Percentiles rank a stretch among this genome's conserved stretches.
Evolutionary conservation across 2,329 filamentous ascomycete species (phyloP).

Genomic region (Fusarium verticillioides): DNA sequence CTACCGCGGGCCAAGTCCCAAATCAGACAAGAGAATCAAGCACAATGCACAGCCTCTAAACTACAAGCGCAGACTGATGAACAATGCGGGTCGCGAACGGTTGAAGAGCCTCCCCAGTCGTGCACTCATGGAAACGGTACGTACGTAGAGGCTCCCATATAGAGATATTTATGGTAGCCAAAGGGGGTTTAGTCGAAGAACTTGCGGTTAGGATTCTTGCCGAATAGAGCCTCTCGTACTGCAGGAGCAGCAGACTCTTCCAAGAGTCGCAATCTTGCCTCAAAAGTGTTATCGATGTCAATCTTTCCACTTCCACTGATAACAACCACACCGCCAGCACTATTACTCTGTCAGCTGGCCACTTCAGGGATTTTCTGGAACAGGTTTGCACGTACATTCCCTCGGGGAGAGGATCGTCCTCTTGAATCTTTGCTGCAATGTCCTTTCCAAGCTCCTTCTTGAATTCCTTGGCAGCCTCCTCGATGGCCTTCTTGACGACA

Average conservation of each 20-base stretch:
- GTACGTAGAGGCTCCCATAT: slow-evolving; percentile 21
- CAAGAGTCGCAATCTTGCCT: slow-evolving; percentile 86
- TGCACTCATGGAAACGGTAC: slow-evolving; percentile 32
- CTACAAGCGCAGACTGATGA: slow-evolving; percentile 45
- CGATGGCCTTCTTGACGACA: slow-evolving; percentile 79
- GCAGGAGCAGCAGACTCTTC: slow-evolving; percentile 86
- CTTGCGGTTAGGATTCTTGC: slow-evolving; percentile 93
- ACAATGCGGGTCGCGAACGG: slow-evolving; percentile 41
- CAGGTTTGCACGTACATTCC: slow-evolving; percentile 73
- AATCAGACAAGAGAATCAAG: slow-evolving; percentile 42
- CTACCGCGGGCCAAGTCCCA: slow-evolving; percentile 39
- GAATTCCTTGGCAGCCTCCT: slow-evolving; percentile 82
- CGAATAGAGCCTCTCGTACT: slow-evolving; percentile 88
- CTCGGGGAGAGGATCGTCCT: slow-evolving; percentile 81
- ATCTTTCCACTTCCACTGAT: slow-evolving; percentile 91
- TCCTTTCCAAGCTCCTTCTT: slow-evolving; percentile 81
- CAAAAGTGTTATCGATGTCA: slow-evolving; percentile 98
- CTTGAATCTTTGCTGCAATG: slow-evolving; percentile 76
- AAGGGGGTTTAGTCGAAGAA: slow-evolving; percentile 80
- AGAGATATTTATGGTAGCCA: slow-evolving; percentile 7
- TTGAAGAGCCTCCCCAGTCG: slow-evolving; percentile 32
- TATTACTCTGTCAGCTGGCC: slow-evolving; percentile 54
- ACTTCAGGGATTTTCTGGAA: background rate
- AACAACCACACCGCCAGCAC: slow-evolving; percentile 84
- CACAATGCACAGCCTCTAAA: slow-evolving; percentile 51